Base-by-base conservation (phyloP, 192 early-diverging fungal genomes). In the Backusella tarrabulga region DNA sequence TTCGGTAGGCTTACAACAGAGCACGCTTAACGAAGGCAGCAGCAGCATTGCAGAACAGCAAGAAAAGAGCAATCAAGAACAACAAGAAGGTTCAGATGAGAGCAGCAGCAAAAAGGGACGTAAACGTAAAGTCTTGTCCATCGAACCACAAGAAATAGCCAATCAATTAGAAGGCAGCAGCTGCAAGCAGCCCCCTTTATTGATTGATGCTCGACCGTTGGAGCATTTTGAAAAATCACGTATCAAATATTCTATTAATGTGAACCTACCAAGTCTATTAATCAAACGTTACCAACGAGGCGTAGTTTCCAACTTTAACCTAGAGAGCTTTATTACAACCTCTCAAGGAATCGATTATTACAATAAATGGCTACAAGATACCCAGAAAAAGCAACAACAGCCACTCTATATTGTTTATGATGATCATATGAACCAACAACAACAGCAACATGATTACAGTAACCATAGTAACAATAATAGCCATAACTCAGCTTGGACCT, bases 301-400 rank as follows among this genome's bases (percentile, higher is more conserved):
- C 35, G 83, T 83, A 9, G 80, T 90, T 4, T 81, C 82, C 2
- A 85, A 88, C 36, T 87, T 89, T 76, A 82, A 83, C 21, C 35
- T 89, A 3, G 86, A 86, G 66, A 85, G 80, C 42, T 89, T 89
- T 54, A 87, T 89, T 34, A 89, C 88, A 1, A 89, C 87, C 7
- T 79, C 85, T 0, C 84, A 87, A 54, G 85, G 87, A 11, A 77
- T 81, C 11, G 85, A 89, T 34, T 76, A 77, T 0, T 89, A 83
- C 52, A 74, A 71, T 12, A n/a, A 52, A 63, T 63, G 56, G 56
- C 34, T 63, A 44, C 40, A 44, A 50, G 71, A 72, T 32, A 44
- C 41, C 44, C 71, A 72, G 42, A 72, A 72, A 32, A 21, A 44
- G 42, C 40, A 40, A 19, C 26, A 72, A 6, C 40, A n/a, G 11